Percentiles rank a stretch among this genome's conserved stretches.
Evolutionary conservation across 2,329 filamentous ascomycete species (phyloP).

Genomic region (Ophiocordyceps australis): DNA sequence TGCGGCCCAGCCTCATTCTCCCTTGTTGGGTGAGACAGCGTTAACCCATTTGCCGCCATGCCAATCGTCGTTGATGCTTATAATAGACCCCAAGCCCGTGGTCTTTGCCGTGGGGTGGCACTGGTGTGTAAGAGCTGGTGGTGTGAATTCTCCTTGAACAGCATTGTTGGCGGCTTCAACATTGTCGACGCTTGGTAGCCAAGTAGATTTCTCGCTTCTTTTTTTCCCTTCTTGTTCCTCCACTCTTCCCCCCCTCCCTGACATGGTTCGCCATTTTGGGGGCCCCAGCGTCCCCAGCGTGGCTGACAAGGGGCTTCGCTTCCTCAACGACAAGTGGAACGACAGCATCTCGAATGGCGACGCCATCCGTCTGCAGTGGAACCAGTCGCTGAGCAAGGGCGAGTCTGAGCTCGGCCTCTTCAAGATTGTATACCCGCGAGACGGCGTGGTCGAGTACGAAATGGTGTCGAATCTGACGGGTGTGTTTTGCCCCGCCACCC

Average conservation of each 20-base stretch:
- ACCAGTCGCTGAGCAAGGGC: slow-evolving; percentile 8
- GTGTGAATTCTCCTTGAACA: no score
- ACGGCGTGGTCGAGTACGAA: slow-evolving; percentile 11
- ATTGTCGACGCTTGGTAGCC: neutral
- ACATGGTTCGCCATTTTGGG: no score
- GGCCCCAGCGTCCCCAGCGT: slow-evolving; percentile 3
- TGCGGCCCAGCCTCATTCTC: no score
- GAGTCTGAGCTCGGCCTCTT: slow-evolving; percentile 10
- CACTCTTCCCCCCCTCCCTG: neutral
- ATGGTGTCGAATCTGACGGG: slow-evolving; percentile 12
- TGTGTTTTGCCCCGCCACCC: no score
- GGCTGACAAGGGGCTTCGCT: slow-evolving; percentile 11
- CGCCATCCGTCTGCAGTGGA: slow-evolving; percentile 11
- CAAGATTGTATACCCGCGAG: slow-evolving; percentile 11
- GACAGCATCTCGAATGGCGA: slow-evolving; percentile 13
- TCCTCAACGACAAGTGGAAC: slow-evolving; percentile 15
- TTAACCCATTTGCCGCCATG: no score
- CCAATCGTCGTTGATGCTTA: no score
- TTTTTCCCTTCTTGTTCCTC: neutral
- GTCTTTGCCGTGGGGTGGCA: no score
- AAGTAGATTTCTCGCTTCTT: neutral
- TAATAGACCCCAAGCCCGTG: no score
- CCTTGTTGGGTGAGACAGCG: no score
- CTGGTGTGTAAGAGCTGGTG: no score
- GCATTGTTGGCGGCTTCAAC: no score